Evolutionary conservation across 2,329 filamentous ascomycete genomes (phyloP), one percentile per base, ranked within the genome.

Genomic region (Dichotomopilus funicola): DNA sequence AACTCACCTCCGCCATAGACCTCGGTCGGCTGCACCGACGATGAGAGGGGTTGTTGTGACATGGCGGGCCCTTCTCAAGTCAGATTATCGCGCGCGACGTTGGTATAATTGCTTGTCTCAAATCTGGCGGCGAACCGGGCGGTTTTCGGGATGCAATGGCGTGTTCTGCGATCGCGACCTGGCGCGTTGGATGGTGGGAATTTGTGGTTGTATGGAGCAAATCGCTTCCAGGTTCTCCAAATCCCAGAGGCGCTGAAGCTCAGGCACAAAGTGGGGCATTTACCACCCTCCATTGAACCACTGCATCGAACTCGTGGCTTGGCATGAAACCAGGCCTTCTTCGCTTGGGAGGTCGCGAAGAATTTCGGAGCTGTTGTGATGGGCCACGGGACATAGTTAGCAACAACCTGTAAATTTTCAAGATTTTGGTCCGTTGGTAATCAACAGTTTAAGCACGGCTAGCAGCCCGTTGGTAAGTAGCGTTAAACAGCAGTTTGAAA

Each of bases 1-100:
- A 31, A 57, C 67, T 61, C 68, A 83, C 81, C 81, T 79, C 81
- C 81, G 63, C 81, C 81, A 62, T 85, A 85, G 58, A 83, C 76
- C 67, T 85, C 81, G 55, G 80, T 83, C 59, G 81, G 81, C 70
- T 79, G 79, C 60, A 75, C 74, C 66, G 79, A 73, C 65, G 80
- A 77, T 46, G 75, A 75, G 61, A 84, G 67, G 56, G 78, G 65
- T 58, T 70, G 77, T 70, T 82, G 79, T 57, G 80, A 76, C 80
- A 82, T 83, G 59, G 34, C 41, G 37, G 9, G 10, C 37, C 31
- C 49, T 9, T 49, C 33, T 37, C 6, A 19, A 44, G 43, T 42
- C 33, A 2, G 44, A 48, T 33, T 9, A 5, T 19, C 11, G 27
- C 10, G 11, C 12, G 6, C 6, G 8, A 9, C 19, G 9, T 4